Conservation (phyloP, 208 protist species). For the Leishmania turanica region DNA sequence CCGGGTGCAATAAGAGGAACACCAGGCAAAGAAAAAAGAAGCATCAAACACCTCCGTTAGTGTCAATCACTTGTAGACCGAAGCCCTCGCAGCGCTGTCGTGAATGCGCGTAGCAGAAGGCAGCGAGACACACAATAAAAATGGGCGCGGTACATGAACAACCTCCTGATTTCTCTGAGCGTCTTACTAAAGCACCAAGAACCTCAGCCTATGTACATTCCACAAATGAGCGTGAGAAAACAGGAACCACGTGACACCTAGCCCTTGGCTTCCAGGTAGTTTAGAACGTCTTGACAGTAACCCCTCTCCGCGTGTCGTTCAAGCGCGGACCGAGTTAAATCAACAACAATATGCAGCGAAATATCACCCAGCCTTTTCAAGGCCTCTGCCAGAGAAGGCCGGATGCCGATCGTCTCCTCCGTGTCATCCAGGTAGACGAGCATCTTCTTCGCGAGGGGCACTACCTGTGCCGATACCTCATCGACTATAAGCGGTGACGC, state of each 20-base stretch:
- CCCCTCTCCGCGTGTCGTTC: slow-evolving; percentile 52
- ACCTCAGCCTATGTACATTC: slow-evolving; percentile 7
- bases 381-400: slow-evolving; percentile 38
- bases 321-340: slow-evolving; percentile 47
- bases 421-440: slow-evolving; percentile 88
- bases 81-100: neutral
- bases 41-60: neutral
- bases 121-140: slow-evolving; percentile 1
- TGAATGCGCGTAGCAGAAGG: neutral
- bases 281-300: slow-evolving; percentile 53
- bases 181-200: neutral
- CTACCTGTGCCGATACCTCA: slow-evolving; percentile 69
- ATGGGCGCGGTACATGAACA: neutral
- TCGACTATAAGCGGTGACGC: slow-evolving; percentile 40
- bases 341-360: slow-evolving; percentile 64
- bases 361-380: slow-evolving; percentile 58
- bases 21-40: neutral
- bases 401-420: slow-evolving; percentile 66
- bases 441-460: slow-evolving; percentile 71
- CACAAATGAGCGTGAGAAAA: neutral
- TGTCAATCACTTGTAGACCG: neutral
- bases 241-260: slow-evolving; percentile 1
- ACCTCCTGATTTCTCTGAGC: neutral
- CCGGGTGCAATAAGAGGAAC: neutral
- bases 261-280: slow-evolving; percentile 47